Conservation (phyloP, 2,329 filamentous ascomycete species). For the Apiospora malaysiana region DNA sequence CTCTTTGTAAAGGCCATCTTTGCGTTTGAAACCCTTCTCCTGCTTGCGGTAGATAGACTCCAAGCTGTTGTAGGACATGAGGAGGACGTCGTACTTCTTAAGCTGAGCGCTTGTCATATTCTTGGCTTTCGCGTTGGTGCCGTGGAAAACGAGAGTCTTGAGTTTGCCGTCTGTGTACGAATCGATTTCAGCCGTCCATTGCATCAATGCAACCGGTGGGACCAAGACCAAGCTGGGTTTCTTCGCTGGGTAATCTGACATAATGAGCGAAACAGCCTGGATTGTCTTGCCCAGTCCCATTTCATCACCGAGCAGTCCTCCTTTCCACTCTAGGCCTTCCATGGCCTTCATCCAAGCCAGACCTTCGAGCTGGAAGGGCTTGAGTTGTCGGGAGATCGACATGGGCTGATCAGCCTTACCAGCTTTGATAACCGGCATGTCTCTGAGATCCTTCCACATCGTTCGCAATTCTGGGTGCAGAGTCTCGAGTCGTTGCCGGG, state of each 20-base stretch:
- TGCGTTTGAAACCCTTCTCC: conserved; percentile 85
- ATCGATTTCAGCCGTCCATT: conserved; percentile 86
- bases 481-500: conserved; percentile 63
- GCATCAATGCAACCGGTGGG: conserved; percentile 92
- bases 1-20: conserved; percentile 81
- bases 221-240: conserved; percentile 86
- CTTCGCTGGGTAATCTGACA: conserved; percentile 92
- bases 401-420: conserved; percentile 72
- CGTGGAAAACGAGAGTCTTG: conserved; percentile 90
- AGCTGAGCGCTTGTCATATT: conserved; percentile 75
- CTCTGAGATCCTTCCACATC: conserved; percentile 83
- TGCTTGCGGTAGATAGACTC: conserved; percentile 94
- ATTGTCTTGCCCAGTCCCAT: conserved; percentile 99
- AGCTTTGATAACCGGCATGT: conserved; percentile 68
- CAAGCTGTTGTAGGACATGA: conserved; percentile 94
- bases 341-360: conserved; percentile 94
- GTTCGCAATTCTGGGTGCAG: conserved; percentile 79
- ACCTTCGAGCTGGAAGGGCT: conserved; percentile 92
- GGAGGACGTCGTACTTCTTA: conserved; percentile 87
- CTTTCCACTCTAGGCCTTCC: conserved; percentile 84
- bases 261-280: conserved; percentile 95
- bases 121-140: conserved; percentile 84
- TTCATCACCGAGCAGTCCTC: conserved; percentile 92
- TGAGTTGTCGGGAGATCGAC: conserved; percentile 81
- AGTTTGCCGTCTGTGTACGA: conserved; percentile 86